A percentile compares a stretch with the other conserved stretches of the same genome.
phyloP scores from a whole-genome alignment of 345 rosid genomes.

The Sisymbrium irio region DNA sequence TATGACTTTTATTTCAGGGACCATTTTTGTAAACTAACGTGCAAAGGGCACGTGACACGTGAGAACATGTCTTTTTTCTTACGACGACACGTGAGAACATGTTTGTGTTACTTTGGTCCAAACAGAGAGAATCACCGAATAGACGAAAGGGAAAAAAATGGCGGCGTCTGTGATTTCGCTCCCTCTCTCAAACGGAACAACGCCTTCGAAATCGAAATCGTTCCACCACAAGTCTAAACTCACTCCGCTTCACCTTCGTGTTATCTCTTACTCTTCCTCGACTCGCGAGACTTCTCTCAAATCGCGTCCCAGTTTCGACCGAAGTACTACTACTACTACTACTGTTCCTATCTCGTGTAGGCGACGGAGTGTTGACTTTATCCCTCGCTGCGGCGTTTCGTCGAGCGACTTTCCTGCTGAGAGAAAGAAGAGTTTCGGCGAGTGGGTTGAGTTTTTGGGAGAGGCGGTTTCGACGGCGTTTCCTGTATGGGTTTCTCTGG shows the following conservation, averaged over 20 bases:
- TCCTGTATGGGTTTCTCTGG: constrained; percentile 85
- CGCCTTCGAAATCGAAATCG: constrained; percentile 3
- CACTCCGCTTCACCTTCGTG: not conserved
- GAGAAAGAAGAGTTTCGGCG: constrained; percentile 43
- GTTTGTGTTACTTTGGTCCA: not conserved
- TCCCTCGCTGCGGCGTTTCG: constrained; percentile 55
- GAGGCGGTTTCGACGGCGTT: constrained; percentile 74
- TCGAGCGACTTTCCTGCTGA: constrained; percentile 38
- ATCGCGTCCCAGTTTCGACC: not conserved
- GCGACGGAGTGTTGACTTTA: constrained; percentile 1
- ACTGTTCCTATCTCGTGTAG: constrained; percentile 3
- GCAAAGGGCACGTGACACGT: not conserved
- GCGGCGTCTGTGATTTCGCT: constrained; percentile 23
- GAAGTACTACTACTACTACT: not conserved
- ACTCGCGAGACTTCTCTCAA: constrained; percentile 9
- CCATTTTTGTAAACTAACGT: not conserved
- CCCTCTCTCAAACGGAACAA: constrained; percentile 8
- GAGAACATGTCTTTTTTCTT: not conserved
- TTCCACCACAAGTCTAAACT: not conserved
- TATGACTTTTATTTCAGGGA: not conserved
- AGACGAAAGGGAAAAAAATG: not conserved
- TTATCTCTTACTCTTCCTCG: not conserved
- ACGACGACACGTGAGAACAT: too few relatives aligned
- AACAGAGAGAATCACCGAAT: constrained; percentile 18
- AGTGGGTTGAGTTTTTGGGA: constrained; percentile 61